Evolutionary conservation across 352 stramenopile species (phyloP), one percentile per base, ranked within the genome.

Genomic region (Phytopythium helicoides): DNA sequence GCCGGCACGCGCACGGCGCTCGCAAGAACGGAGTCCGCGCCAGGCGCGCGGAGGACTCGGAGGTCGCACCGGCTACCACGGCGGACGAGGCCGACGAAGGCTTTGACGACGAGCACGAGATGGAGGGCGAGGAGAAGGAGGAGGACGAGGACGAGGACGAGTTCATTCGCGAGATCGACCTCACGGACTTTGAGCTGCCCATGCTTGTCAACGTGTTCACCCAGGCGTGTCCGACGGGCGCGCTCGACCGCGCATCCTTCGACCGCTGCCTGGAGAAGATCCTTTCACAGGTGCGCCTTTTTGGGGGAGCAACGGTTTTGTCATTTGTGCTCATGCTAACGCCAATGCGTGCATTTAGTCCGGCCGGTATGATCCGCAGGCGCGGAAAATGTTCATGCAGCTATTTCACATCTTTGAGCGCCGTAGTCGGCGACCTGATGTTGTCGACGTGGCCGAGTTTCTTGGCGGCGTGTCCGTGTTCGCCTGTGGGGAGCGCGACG

Each of bases 121-220:
- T n/a, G 0, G 54, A 68, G 0, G n/a, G n/a, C n/a, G n/a, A n/a
- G n/a, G n/a, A 60, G 6, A 42, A 54, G 2, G 49, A 64, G 0
- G 54, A 68, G 0, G 47, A 54, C 7, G 62, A 76, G 0, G 66
- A 73, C 1, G 72, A 76, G 3, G 66, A 78, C 7, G 54, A 81
- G 28, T 58, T 79, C 16, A 52, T 81, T 26, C 55, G 72, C 14
- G 78, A 86, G 34, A 63, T 92, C 15, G 83, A 94, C 31, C 66
- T 95, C 0, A 79, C 81, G 37, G 82, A 94, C 61, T 95, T 93
- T 67, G 81, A 89, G 60, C 49, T 95, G 35, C 77, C 79, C 39
- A 77, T 87, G 60, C 64, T 95, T 3, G 82, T 92, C n/a, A 76
- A 92, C 47, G 79, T 89, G 55, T 92, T 95, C 60, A 81, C 69